Evolutionary conservation across 495 filamentous ascomycete genomes (phyloP), one percentile per base, ranked within the genome.

Genomic region (Entonaema liquescens): DNA sequence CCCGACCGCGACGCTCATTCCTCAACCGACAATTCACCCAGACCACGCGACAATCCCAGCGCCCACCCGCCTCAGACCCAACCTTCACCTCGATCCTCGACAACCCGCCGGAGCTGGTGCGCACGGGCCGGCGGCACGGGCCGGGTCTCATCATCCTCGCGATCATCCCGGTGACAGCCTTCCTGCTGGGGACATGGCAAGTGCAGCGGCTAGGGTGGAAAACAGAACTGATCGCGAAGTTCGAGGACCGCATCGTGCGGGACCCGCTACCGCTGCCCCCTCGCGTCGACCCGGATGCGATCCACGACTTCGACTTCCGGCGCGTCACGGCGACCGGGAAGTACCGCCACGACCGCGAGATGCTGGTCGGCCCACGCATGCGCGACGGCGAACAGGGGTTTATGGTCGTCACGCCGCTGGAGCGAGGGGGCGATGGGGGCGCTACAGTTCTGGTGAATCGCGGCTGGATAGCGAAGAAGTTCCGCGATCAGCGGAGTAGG

Each of bases 151-250:
- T 96, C 49, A 83, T 97, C 59, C 85, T 98, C 12, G 90, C 93
- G 33, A 77, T 95, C 49, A 98, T 99, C 68, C 95, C 95, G 36
- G 83, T 96, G 47, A 97, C 93, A 5, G 91, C 95, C 55, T 97
- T 99, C 79, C 83, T 83, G 68, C 89, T 99, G 35, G 95, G 95
- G 40, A 92, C 91, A 44, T 99, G 95, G 95, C 95, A 99, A 75
- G 90, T 99, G n/a, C 86, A 96, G 74, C 93, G 95, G 2, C 88
- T 99, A 15, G 86, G 88, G 36, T 95, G 94, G 93, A 99, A 99
- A 78, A 94, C 94, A 8, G 91, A 94, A 40, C 82, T 98, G 15
- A 90, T 99, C 62, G 93, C 94, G 57, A 90, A 88, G 68, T 92
- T 89, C 81, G 94, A 97, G 82, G 93, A 98, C 82, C 92, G 95